Evolutionary conservation across 2,329 filamentous ascomycete species (phyloP), one percentile per base, ranked within the genome.

Genomic region (Xylaria arbuscula): DNA sequence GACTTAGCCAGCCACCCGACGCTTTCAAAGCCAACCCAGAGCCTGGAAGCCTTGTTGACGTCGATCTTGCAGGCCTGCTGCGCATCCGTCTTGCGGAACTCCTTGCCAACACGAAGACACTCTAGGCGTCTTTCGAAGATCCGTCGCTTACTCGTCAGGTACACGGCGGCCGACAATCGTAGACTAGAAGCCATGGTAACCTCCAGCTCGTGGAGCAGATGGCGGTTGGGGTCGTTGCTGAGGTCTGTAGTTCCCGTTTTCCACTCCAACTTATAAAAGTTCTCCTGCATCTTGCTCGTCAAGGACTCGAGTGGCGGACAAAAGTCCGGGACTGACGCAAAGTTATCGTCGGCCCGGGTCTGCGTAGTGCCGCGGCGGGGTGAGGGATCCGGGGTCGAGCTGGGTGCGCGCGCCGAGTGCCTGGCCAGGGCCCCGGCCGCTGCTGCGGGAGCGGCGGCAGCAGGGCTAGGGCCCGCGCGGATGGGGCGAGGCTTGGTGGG

Each of bases 1-100:
- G 78, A 72, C 17, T 82, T 77, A 5, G 92, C 85, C 71, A 97
- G 89, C 93, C 94, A 97, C 73, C 92, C 92, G 45, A 96, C 92
- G 74, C 90, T 91, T 58, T 97, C 92, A 77, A 93, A 98, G 6
- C 93, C 93, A 45, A 90, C 90, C 92, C 93, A 97, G 55, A 98
- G 85, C 80, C 95, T 95, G 72, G 93, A 97, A 2, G 94, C 93
- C 84, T 98, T 98, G 85, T 98, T 98, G 79, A 98, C 95, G 76
- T 98, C 95, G 72, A 98, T 97, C 84, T 97, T 97, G 86, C 93
- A 97, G n/a, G 93, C 93, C 79, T 97, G 93, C 80, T 98, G 95
- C 5, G 94, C 93, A 78, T 97, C 93, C 1, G 95, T 98, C 87
- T 97, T 97, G 79, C 93, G 90, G 80, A 97, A 98, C 76, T 94